Evolutionary conservation across 2,329 filamentous ascomycete species (phyloP).

Genomic region (Fusarium caatingaense): DNA sequence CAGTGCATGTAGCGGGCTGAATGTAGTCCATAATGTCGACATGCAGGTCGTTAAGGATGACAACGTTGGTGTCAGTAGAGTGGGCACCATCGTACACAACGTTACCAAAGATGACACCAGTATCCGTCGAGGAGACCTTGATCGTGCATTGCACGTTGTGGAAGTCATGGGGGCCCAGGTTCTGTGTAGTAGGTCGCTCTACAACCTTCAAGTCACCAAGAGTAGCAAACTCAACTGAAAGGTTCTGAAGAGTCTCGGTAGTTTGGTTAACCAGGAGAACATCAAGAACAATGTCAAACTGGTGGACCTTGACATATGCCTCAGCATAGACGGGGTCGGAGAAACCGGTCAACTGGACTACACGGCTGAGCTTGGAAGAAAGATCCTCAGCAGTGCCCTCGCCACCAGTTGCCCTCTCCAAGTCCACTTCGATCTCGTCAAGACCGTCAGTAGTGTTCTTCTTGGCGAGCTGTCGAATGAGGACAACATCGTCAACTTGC

Average conservation of each 20-base stretch:
- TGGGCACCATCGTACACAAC: slow-evolving; percentile 96
- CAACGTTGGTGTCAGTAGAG: slow-evolving; percentile 93
- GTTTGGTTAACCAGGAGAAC: slow-evolving; percentile 98
- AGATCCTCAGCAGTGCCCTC: slow-evolving; percentile 86
- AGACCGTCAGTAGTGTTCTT: slow-evolving; percentile 85
- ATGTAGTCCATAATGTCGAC: slow-evolving; percentile 99
- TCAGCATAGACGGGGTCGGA: slow-evolving; percentile 99
- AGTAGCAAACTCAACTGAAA: slow-evolving; percentile 98
- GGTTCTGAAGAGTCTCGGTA: slow-evolving; percentile 93
- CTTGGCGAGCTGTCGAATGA: slow-evolving; percentile 92
- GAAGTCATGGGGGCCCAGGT: slow-evolving; percentile 94
- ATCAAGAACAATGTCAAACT: slow-evolving; percentile 98
- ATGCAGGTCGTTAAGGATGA: slow-evolving; percentile 97
- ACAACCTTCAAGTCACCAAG: slow-evolving; percentile 98
- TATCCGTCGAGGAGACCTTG: slow-evolving; percentile 98
- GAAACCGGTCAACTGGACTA: slow-evolving; percentile 97
- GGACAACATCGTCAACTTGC: slow-evolving; percentile 94
- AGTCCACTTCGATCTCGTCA: slow-evolving; percentile 88
- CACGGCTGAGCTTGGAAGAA: slow-evolving; percentile 91
- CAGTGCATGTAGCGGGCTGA: slow-evolving; percentile 93
- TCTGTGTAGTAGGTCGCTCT: slow-evolving; percentile 95
- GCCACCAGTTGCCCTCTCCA: slow-evolving; percentile 94
- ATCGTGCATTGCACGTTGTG: slow-evolving; percentile 98
- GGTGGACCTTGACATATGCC: slow-evolving; percentile 97
- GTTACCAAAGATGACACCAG: slow-evolving; percentile 98